These are phyloP conservation scores for Tagetes patula DNA, from an alignment of 129 eudicot species.

Conservation along the genomic window DNA sequence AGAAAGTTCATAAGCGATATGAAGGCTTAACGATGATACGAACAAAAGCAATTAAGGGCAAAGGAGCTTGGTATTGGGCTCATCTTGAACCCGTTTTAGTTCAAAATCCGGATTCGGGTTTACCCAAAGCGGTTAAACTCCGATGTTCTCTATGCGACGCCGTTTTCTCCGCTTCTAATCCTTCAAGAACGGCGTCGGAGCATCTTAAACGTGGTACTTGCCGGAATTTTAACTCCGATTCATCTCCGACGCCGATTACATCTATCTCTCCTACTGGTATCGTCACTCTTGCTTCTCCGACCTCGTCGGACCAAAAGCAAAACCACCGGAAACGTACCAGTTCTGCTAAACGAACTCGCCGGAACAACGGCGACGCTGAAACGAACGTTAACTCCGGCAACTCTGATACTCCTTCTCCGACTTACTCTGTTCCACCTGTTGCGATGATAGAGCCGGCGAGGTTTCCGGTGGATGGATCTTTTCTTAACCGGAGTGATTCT, in stretches of 20 bases:
- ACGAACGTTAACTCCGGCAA: neutral
- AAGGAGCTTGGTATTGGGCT: slow-evolving; percentile 97
- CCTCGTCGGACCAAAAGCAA: slow-evolving; percentile 24
- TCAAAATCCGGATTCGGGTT: slow-evolving; percentile 55
- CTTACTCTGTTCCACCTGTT: slow-evolving; percentile 41
- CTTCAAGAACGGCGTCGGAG: slow-evolving; percentile 89
- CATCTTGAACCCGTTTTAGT: slow-evolving; percentile 80
- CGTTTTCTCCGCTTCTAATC: slow-evolving; percentile 83
- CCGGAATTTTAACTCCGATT: slow-evolving; percentile 51
- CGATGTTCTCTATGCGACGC: slow-evolving; percentile 68
- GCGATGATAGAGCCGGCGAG: slow-evolving; percentile 52
- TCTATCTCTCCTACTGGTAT: slow-evolving; percentile 46
- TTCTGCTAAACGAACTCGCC: slow-evolving; percentile 35
- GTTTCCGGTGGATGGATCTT: slow-evolving; percentile 28
- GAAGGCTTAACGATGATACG: slow-evolving; percentile 77
- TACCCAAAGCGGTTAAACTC: slow-evolving; percentile 79
- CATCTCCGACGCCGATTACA: slow-evolving; percentile 47
- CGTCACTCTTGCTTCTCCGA: slow-evolving; percentile 31
- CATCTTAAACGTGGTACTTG: slow-evolving; percentile 87
- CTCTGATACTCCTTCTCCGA: slow-evolving; percentile 31
- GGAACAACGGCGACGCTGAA: slow-evolving; percentile 23
- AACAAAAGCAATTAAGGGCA: slow-evolving; percentile 75
- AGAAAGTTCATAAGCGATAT: slow-evolving; percentile 68
- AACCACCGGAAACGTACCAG: slow-evolving; percentile 57
- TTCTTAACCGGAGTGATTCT: no score